These are phyloP conservation scores for Naganishia vaughanmartiniae DNA, from an alignment of 768 basidiomycete genomes.

Conservation along the genomic window DNA sequence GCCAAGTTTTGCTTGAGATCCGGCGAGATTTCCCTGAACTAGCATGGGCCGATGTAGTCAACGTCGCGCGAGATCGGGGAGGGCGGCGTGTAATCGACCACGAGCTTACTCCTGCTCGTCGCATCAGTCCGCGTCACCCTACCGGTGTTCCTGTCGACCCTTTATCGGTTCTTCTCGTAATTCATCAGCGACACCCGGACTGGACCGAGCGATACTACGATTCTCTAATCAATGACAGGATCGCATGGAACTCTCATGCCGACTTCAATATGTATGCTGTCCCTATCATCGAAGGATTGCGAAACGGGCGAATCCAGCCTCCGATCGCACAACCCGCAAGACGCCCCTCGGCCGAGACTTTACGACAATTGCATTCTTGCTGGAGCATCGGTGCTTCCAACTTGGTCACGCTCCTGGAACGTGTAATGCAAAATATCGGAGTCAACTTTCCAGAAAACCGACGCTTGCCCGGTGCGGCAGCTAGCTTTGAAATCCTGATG, in stretches of 20 bases:
- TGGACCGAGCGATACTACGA: constrained; percentile 9
- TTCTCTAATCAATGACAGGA: not conserved
- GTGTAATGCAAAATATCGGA: constrained; percentile 3
- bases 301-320: not conserved
- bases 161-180: not conserved
- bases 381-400: not conserved
- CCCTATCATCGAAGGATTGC: not conserved
- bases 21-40: not conserved
- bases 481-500: not conserved
- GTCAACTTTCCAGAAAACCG: constrained; percentile 1
- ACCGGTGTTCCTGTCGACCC: not conserved
- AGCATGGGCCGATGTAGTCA: not conserved
- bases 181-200: constrained; percentile 4
- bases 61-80: not conserved
- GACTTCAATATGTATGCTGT: not conserved
- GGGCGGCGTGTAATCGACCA: not conserved
- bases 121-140: constrained; percentile 3
- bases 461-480: not conserved
- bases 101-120: constrained; percentile 10
- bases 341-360: not conserved
- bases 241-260: not conserved
- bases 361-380: constrained; percentile 14
- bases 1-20: not conserved
- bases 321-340: not conserved
- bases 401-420: constrained; percentile 3